Conservation (phyloP, 441 rosid genomes). For the Viola pubescens region DNA sequence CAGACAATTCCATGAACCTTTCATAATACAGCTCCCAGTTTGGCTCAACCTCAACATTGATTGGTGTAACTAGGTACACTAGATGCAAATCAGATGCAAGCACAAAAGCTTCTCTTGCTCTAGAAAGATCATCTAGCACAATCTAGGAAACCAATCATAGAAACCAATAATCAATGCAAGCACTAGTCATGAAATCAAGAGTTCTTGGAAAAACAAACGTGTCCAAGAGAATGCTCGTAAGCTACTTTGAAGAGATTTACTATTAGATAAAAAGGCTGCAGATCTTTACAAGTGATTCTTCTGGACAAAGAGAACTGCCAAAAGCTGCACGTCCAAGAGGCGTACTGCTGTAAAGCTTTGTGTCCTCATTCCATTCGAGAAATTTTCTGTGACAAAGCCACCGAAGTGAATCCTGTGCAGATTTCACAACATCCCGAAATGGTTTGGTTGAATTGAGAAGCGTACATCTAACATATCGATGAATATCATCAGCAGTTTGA, state of each 20-base stretch:
- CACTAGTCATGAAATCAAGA: background rate
- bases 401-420: constrained; percentile 98
- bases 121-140: constrained; percentile 90
- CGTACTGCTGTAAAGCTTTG: constrained; percentile 73
- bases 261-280: background rate
- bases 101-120: constrained; percentile 98
- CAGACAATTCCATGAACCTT: constrained; percentile 83
- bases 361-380: constrained; percentile 94
- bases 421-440: constrained; percentile 86
- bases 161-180: constrained; percentile 8
- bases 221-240: too few species aligned
- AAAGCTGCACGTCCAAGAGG: constrained; percentile 99
- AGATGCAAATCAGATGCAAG: constrained; percentile 97
- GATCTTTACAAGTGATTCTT: constrained; percentile 83
- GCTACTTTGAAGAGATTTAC: background rate
- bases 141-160: constrained; percentile 41
- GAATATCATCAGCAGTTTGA: constrained; percentile 87
- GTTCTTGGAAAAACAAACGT: constrained; percentile 11
- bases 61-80: constrained; percentile 88
- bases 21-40: constrained; percentile 94
- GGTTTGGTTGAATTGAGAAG: constrained; percentile 96
- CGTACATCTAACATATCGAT: constrained; percentile 93
- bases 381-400: constrained; percentile 92
- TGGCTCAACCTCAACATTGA: constrained; percentile 90
- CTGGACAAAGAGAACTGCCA: constrained; percentile 99